Conservation (phyloP, 495 filamentous ascomycete genomes). For the Neurospora pannonica region DNA sequence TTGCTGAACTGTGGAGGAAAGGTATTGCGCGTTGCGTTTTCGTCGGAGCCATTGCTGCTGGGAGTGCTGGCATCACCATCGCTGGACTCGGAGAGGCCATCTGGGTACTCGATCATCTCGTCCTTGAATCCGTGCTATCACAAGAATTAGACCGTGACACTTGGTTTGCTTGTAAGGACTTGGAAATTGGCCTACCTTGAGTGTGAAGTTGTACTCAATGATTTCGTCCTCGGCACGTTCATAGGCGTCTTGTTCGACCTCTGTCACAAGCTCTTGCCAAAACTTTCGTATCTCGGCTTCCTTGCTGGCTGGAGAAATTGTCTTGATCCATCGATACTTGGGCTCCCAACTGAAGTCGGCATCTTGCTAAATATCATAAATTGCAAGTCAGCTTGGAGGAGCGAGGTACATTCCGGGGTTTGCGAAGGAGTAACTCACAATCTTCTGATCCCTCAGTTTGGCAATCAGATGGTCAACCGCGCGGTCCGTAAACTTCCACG, state of each 20-base stretch:
- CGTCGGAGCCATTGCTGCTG: neutral
- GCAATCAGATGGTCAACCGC: neutral
- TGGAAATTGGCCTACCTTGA: conserved; percentile 13
- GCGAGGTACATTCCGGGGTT: neutral
- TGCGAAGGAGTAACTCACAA: neutral
- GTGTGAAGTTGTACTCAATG: conserved; percentile 5
- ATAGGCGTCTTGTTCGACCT: conserved; percentile 14
- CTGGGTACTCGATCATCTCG: neutral
- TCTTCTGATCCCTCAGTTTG: neutral
- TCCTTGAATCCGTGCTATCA: neutral
- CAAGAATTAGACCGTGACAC: neutral
- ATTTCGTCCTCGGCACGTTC: conserved; percentile 13
- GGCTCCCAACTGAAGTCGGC: conserved; percentile 23
- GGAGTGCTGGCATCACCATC: neutral
- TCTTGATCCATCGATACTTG: conserved; percentile 15
- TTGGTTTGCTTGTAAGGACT: neutral
- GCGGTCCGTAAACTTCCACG: neutral
- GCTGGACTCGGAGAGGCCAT: neutral
- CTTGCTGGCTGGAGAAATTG: conserved; percentile 23
- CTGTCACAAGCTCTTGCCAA: conserved; percentile 5
- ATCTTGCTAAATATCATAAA: neutral
- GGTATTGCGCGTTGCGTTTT: neutral
- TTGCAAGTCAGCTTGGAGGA: neutral
- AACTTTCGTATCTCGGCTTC: conserved; percentile 8
- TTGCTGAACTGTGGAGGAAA: neutral